These are phyloP conservation scores for Xylaria palmicola DNA, from an alignment of 495 filamentous ascomycete genomes.

Conservation along the genomic window DNA sequence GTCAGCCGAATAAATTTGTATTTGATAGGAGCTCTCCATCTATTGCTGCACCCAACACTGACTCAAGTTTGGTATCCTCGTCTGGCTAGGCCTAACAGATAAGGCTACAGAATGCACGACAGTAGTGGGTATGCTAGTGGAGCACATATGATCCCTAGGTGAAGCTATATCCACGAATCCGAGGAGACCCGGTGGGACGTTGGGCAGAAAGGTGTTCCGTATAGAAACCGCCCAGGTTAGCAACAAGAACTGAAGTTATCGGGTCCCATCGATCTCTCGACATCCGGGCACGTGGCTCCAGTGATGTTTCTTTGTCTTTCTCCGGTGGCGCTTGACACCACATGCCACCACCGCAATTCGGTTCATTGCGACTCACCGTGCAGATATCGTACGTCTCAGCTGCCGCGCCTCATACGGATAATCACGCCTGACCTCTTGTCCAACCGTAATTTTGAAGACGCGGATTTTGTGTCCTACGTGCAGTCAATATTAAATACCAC, in stretches of 20 bases:
- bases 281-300: conserved; percentile 33
- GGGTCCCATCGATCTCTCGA: conserved; percentile 11
- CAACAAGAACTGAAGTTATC: conserved; percentile 6
- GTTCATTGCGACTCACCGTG: not conserved
- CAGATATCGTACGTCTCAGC: not conserved
- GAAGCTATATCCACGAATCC: conserved; percentile 1
- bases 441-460: not conserved
- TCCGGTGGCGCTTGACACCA: not conserved
- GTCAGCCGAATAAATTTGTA: not conserved
- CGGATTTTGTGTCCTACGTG: not conserved
- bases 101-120: conserved; percentile 15
- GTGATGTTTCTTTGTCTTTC: conserved; percentile 18
- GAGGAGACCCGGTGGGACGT: conserved; percentile 27
- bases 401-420: not conserved
- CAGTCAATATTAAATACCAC: too few species aligned
- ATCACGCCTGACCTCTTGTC: not conserved
- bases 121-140: conserved; percentile 6
- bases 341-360: not conserved
- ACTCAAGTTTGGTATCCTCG: not conserved
- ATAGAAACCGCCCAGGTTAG: conserved; percentile 9
- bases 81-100: conserved; percentile 8
- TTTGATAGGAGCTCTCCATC: not conserved
- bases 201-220: conserved; percentile 29
- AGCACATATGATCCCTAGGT: not conserved
- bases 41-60: conserved; percentile 1